phyloP scores from a whole-genome alignment of 2,329 filamentous ascomycete genomes.

The Claviceps monticola region DNA sequence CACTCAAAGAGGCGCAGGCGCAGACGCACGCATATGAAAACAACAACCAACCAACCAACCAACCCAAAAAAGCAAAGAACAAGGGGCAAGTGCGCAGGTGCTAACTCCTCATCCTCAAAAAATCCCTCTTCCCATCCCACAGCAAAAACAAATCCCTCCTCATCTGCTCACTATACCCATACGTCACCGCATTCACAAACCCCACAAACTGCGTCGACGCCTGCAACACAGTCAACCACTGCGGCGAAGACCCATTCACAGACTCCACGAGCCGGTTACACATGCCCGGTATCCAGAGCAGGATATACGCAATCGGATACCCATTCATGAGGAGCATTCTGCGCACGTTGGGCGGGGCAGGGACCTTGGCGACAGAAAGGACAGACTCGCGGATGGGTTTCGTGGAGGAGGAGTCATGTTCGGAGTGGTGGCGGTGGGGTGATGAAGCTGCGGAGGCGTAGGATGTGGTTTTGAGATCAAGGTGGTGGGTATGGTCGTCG shows the following conservation, averaged over 20 bases:
- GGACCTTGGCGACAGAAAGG: not conserved
- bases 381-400: not conserved
- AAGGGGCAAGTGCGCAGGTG: not conserved
- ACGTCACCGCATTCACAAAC: slow-evolving; percentile 23
- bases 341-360: slow-evolving; percentile 11
- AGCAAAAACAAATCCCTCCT: not conserved
- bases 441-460: too few species aligned
- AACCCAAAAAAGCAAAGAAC: not conserved
- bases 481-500: not conserved
- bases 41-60: too few species aligned
- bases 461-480: not conserved
- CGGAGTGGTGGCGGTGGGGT: too few species aligned
- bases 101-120: not conserved
- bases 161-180: slow-evolving; percentile 22
- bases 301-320: slow-evolving; percentile 23
- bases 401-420: not conserved
- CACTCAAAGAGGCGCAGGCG: too few species aligned
- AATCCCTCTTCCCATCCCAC: not conserved
- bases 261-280: slow-evolving; percentile 19
- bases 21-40: too few species aligned
- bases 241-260: slow-evolving; percentile 8
- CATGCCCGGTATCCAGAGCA: slow-evolving; percentile 25
- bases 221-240: slow-evolving; percentile 17
- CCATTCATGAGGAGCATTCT: slow-evolving; percentile 23
- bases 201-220: slow-evolving; percentile 23